These are phyloP conservation scores for Phytomonas sp. DNA, from an alignment of 208 protist genomes.

Conservation along the genomic window DNA sequence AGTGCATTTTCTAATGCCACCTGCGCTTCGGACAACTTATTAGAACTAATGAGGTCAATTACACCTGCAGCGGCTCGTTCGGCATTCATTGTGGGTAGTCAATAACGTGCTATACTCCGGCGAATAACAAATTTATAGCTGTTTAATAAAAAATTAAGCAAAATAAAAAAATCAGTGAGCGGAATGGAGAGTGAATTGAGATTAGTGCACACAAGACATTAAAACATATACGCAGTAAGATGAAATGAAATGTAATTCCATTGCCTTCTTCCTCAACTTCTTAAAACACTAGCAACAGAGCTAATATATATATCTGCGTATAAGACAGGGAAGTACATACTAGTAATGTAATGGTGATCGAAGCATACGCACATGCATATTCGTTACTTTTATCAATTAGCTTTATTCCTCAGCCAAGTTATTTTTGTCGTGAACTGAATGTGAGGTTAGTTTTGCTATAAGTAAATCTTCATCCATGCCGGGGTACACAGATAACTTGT, in stretches of 20 bases:
- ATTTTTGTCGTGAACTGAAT: neutral
- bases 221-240: neutral
- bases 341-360: neutral
- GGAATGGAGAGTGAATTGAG: neutral
- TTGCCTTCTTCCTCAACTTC: neutral
- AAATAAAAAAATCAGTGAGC: neutral
- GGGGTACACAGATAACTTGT: slow-evolving; percentile 27
- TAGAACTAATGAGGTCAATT: slow-evolving; percentile 53
- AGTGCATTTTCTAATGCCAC: slow-evolving; percentile 47
- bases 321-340: neutral
- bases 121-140: neutral
- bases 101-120: neutral
- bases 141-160: neutral
- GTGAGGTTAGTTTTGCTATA: neutral
- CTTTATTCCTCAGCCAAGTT: neutral
- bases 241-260: neutral
- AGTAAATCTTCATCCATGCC: slow-evolving; percentile 30
- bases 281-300: neutral
- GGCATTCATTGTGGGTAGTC: slow-evolving; percentile 21
- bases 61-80: slow-evolving; percentile 41
- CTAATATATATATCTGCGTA: neutral
- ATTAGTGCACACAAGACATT: neutral
- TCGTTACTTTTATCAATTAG: neutral
- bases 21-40: slow-evolving; percentile 53
- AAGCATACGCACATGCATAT: neutral